phyloP scores from a whole-genome alignment of 306 rosid genomes.

The Fagus sylvatica region DNA sequence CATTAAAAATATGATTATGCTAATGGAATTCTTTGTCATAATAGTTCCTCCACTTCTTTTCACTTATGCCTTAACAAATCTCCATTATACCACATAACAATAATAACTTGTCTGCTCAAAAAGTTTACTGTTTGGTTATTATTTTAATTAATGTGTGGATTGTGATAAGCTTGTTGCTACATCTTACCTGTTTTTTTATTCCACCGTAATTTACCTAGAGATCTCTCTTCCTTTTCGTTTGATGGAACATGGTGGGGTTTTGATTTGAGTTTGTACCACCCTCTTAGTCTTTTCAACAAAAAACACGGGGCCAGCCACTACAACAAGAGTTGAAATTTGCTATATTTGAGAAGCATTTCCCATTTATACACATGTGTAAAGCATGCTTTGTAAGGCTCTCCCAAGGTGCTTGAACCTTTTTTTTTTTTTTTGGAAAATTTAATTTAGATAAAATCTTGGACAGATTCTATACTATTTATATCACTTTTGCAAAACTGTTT shows the following conservation, averaged over 20 bases:
- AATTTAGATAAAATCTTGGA: too few relatives aligned
- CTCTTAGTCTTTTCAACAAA: background rate
- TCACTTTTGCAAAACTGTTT: too few relatives aligned
- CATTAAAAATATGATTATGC: constrained; percentile 50
- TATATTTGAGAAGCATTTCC: background rate
- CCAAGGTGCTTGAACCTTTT: background rate
- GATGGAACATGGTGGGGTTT: constrained; percentile 23
- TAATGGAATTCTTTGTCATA: constrained; percentile 41
- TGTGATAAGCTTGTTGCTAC: constrained; percentile 22
- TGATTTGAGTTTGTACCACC: constrained; percentile 30
- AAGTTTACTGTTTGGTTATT: constrained; percentile 8
- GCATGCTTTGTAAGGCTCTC: background rate
- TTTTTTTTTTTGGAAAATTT: too few relatives aligned
- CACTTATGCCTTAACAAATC: background rate
- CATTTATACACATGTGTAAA: background rate
- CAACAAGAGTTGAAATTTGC: background rate
- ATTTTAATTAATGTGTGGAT: background rate
- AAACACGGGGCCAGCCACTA: background rate
- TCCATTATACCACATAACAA: constrained; percentile 25
- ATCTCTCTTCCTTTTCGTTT: constrained; percentile 4
- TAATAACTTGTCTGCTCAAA: background rate
- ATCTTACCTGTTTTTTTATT: constrained; percentile 7
- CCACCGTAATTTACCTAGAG: background rate
- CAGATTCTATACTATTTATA: too few relatives aligned
- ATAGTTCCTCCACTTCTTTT: constrained; percentile 48